A percentile compares a stretch with the other conserved stretches of the same genome.
Conservation (phyloP, 2,329 filamentous ascomycete species). For the Aspergillus tubingensis region DNA sequence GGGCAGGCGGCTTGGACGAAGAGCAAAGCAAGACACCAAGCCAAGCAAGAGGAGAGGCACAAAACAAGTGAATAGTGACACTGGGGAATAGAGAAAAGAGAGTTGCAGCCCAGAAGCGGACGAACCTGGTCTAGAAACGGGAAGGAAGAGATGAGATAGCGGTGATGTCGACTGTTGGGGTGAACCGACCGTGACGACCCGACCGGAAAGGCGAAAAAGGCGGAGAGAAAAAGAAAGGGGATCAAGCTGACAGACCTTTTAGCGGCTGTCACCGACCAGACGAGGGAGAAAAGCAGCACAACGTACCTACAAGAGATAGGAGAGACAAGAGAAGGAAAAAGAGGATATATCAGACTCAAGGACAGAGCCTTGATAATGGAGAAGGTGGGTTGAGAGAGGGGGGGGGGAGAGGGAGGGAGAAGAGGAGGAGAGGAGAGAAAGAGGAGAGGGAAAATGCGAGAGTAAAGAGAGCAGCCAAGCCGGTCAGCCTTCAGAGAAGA, state of each 20-base stretch:
- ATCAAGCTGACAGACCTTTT: slow-evolving; percentile 20
- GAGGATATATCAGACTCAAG: slow-evolving; percentile 17
- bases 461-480: slow-evolving; percentile 3
- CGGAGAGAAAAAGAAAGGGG: slow-evolving; percentile 23
- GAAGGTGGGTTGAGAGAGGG: slow-evolving; percentile 18
- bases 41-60: slow-evolving; percentile 3
- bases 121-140: slow-evolving; percentile 19
- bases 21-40: neutral
- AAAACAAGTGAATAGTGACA: neutral
- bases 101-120: slow-evolving; percentile 3
- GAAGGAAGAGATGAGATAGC: slow-evolving; percentile 20
- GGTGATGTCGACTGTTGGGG: slow-evolving; percentile 27
- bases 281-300: slow-evolving; percentile 3
- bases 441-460: slow-evolving; percentile 13
- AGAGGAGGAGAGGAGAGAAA: slow-evolving; percentile 11
- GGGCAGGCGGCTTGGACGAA: neutral
- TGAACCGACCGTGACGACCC: slow-evolving; percentile 18
- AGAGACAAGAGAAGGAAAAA: slow-evolving; percentile 12
- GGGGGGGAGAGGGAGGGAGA: slow-evolving; percentile 18
- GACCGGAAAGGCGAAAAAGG: slow-evolving; percentile 25
- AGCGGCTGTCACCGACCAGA: slow-evolving; percentile 11
- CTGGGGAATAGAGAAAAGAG: slow-evolving; percentile 1
- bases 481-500: slow-evolving; percentile 13
- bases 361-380: slow-evolving; percentile 24
- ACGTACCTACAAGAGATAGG: slow-evolving; percentile 10